phyloP scores from a whole-genome alignment of 768 basidiomycete genomes.

The Pisolithus orientalis region DNA sequence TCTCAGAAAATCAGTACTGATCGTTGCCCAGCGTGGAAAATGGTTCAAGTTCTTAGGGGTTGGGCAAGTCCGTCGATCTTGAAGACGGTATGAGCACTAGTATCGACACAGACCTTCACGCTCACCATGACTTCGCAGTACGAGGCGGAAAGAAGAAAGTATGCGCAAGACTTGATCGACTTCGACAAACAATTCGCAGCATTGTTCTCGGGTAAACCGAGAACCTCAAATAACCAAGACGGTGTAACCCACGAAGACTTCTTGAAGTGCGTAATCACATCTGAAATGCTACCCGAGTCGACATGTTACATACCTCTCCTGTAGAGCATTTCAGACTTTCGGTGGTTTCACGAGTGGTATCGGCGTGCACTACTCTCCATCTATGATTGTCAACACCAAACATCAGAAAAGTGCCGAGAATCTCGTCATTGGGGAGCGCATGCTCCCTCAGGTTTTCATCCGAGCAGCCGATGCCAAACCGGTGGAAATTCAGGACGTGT shows the following conservation, averaged over 20 bases:
- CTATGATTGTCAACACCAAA: constrained; percentile 27
- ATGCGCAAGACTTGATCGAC: constrained; percentile 65
- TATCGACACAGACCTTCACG: background rate
- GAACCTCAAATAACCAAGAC: constrained; percentile 34
- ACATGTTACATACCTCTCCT: background rate
- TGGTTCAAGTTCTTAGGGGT: constrained; percentile 39
- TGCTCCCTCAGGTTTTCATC: constrained; percentile 30
- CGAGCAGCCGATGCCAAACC: constrained; percentile 32
- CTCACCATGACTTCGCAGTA: constrained; percentile 38
- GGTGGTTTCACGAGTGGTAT: constrained; percentile 33
- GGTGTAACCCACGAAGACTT: constrained; percentile 32
- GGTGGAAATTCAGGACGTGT: constrained; percentile 34
- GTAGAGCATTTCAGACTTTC: constrained; percentile 32
- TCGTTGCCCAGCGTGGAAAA: constrained; percentile 36
- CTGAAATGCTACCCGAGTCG: background rate
- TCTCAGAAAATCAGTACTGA: background rate
- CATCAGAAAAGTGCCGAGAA: constrained; percentile 26
- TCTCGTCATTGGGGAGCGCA: constrained; percentile 33
- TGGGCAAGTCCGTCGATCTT: constrained; percentile 33
- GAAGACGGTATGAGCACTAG: constrained; percentile 28
- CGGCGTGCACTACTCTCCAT: constrained; percentile 36
- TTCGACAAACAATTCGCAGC: constrained; percentile 63
- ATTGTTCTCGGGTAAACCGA: constrained; percentile 65
- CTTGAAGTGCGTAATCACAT: constrained; percentile 18
- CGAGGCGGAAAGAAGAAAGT: constrained; percentile 59